A percentile compares a stretch with the other conserved stretches of the same genome.
Conservation (phyloP, 768 basidiomycete species). For the Lactarius sp. region DNA sequence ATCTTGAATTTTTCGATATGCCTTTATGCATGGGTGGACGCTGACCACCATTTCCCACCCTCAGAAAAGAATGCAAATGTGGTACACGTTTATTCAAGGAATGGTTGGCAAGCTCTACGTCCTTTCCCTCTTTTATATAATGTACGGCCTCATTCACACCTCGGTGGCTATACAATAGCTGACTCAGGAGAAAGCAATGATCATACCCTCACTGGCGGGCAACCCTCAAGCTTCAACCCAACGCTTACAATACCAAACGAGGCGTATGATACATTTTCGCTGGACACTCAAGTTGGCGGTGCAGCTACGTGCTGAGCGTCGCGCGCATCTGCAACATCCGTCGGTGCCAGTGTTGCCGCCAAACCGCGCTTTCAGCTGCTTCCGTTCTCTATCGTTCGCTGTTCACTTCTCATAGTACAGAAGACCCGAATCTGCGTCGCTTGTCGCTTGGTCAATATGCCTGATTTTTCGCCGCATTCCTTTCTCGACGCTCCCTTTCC, state of each 20-base stretch:
- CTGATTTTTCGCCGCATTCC: not conserved
- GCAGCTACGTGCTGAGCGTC: not conserved
- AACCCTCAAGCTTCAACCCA: not conserved
- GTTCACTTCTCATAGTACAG: not conserved
- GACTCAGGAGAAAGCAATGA: slow-evolving; percentile 2
- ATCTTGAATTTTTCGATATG: not conserved
- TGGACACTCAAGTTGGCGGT: not conserved
- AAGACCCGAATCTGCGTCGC: not conserved
- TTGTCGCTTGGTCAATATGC: not conserved
- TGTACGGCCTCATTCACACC: not conserved
- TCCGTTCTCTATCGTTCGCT: no score
- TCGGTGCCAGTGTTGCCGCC: not conserved
- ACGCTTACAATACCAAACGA: slow-evolving; percentile 7
- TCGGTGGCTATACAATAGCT: not conserved
- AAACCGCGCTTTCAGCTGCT: not conserved
- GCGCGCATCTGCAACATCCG: not conserved
- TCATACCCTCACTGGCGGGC: not conserved
- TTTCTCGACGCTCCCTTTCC: not conserved
- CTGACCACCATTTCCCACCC: not conserved
- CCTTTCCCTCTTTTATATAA: slow-evolving; percentile 14
- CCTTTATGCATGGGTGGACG: not conserved
- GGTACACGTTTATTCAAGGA: slow-evolving; percentile 1
- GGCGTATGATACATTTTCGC: not conserved
- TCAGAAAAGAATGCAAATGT: slow-evolving; percentile 4
- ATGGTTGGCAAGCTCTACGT: slow-evolving; percentile 20